These are phyloP conservation scores for Apophysomyces elegans DNA, from an alignment of 371 early-diverging fungal genomes.

Conservation along the genomic window DNA sequence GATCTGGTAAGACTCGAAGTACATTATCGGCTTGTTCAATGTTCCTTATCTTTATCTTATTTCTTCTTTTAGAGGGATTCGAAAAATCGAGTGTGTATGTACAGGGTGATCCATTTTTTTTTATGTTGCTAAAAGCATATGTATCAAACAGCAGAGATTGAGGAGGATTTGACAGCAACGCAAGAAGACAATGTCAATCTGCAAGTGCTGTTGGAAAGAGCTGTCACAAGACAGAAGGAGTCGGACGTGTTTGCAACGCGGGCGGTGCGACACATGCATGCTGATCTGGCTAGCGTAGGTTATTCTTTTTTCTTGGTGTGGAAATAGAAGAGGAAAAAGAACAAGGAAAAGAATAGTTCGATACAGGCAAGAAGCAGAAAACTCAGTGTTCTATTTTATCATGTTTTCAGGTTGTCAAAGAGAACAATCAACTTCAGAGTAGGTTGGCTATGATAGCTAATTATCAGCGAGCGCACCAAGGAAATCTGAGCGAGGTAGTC, in stretches of 20 bases:
- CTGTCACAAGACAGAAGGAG: slow-evolving; percentile 59
- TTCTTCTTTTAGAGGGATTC: slow-evolving; percentile 12
- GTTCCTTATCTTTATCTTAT: background rate
- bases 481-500: slow-evolving; percentile 34
- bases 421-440: slow-evolving; percentile 38
- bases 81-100: slow-evolving; percentile 16
- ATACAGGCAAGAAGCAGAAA: background rate
- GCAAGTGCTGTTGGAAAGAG: slow-evolving; percentile 57
- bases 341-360: background rate
- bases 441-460: slow-evolving; percentile 32
- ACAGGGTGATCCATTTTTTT: background rate
- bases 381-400: background rate
- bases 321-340: background rate
- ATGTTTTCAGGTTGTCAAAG: slow-evolving; percentile 35
- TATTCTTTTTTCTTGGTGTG: background rate
- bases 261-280: slow-evolving; percentile 58
- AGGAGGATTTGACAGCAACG: slow-evolving; percentile 58
- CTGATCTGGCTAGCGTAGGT: slow-evolving; percentile 58
- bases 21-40: background rate
- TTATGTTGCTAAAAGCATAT: background rate
- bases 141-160: slow-evolving; percentile 49
- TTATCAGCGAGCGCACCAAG: slow-evolving; percentile 38
- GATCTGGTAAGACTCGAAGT: slow-evolving; percentile 15
- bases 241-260: slow-evolving; percentile 59
- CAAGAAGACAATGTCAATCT: slow-evolving; percentile 66